Base-by-base conservation (phyloP, 805 yeast genomes). In the Yamadazyma insecticola region DNA sequence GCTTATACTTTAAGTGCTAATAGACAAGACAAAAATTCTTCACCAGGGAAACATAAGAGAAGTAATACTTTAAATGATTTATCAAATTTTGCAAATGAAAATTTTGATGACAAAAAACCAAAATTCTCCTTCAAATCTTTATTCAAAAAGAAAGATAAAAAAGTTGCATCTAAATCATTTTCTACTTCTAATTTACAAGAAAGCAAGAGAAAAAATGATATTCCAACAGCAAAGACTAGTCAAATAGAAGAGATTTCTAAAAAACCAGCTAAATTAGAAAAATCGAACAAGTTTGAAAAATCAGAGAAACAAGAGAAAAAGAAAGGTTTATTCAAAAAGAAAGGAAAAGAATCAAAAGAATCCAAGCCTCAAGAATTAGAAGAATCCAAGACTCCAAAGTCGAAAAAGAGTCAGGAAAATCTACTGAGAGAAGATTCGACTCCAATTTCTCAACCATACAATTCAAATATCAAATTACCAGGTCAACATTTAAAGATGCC, bases 101-200 rank as follows among this genome's bases (percentile, higher is more conserved):
- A 16, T 12, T 33, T 28, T 9, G 13, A 40, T 8, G 36, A 36
- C 11, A 47, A 47, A 24, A 47, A 50, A 44, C 57, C 60, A 30
- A 55, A 55, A 36, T 65, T 65, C 36, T 58, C 67, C 25, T 59
- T 65, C 47, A 55, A 52, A 28, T 50, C 61, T 2, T 47, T 65
- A 16, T 64, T 65, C 47, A 62, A 57, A 37, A 52, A 53, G 38
- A 62, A 54, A 37, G 54, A 64, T 2, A 61, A 55, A 34, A 44
- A 23, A 10, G 25, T n/a, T n/a, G n/a, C n/a, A n/a, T n/a, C n/a
- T n/a, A n/a, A 32, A 8, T 12, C 14, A 18, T n/a, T n/a, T n/a
- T n/a, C n/a, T n/a, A n/a, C n/a, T n/a, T n/a, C n/a, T n/a, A n/a
- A n/a, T 6, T 16, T 12, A 14, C n/a, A 12, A 24, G 14, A 5